A percentile compares a stretch with the other conserved stretches of the same genome.
These are phyloP conservation scores for Fraxinus angustifolia DNA, from an alignment of 305 asterid genomes.

Conservation along the genomic window DNA sequence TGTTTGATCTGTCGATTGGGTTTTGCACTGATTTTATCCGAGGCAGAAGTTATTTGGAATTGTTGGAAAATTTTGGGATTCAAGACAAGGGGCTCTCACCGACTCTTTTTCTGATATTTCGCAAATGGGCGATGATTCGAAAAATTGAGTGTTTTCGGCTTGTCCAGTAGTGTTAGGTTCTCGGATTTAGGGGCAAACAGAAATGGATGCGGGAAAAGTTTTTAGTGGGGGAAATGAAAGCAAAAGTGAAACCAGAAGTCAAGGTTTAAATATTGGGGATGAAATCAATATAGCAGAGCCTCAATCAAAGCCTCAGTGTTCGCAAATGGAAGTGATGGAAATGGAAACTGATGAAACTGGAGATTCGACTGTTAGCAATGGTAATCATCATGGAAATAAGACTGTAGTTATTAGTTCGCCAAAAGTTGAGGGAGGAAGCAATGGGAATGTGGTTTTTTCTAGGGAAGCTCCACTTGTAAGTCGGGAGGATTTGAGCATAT, in stretches of 20 bases:
- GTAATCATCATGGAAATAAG: conserved; percentile 29
- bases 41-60: conserved; percentile 13
- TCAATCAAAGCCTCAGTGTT: conserved; percentile 32
- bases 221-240: conserved; percentile 32
- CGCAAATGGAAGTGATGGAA: conserved; percentile 59
- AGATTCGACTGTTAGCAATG: conserved; percentile 16
- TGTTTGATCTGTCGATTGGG: neutral
- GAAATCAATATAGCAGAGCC: conserved; percentile 32
- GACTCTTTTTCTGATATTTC: conserved; percentile 12
- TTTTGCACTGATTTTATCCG: neutral
- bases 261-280: conserved; percentile 27
- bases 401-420: conserved; percentile 33
- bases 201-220: conserved; percentile 38
- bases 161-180: conserved; percentile 9
- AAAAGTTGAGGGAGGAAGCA: conserved; percentile 53
- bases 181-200: neutral
- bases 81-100: neutral
- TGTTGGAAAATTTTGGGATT: conserved; percentile 16
- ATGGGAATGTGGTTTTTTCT: conserved; percentile 64
- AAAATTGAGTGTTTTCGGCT: conserved; percentile 23
- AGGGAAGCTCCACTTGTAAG: conserved; percentile 62
- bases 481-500: conserved; percentile 45
- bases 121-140: conserved; percentile 34
- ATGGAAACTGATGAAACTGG: conserved; percentile 49
- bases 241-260: conserved; percentile 29